phyloP scores from a whole-genome alignment of 768 basidiomycete species.

The Lactarius deliciosus region DNA sequence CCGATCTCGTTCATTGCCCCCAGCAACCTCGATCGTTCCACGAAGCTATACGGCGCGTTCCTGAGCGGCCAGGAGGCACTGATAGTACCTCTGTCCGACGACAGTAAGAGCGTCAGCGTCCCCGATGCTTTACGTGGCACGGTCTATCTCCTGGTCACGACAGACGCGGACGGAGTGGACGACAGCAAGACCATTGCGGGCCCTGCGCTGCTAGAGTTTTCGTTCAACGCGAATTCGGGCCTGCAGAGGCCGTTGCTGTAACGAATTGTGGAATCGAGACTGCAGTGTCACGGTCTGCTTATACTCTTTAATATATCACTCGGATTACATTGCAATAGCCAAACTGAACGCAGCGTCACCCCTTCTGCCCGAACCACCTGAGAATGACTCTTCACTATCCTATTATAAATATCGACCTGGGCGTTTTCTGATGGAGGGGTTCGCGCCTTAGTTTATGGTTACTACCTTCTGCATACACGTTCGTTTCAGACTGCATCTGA shows the following conservation, averaged over 20 bases:
- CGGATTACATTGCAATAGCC: background rate
- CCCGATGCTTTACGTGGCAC: conserved; percentile 22
- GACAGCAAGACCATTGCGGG: conserved; percentile 27
- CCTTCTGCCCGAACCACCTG: background rate
- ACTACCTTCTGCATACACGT: background rate
- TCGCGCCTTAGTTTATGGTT: background rate
- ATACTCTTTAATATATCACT: background rate
- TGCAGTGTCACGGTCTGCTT: background rate
- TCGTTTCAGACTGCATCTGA: background rate
- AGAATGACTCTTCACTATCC: too few species aligned
- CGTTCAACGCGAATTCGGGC: conserved; percentile 20
- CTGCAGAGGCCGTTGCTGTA: conserved; percentile 1
- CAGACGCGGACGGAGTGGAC: conserved; percentile 16
- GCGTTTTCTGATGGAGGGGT: too few species aligned
- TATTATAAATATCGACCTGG: too few species aligned
- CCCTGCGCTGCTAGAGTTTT: conserved; percentile 27
- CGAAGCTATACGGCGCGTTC: conserved; percentile 26
- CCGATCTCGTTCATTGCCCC: conserved; percentile 17
- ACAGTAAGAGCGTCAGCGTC: conserved; percentile 17
- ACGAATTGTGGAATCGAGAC: background rate
- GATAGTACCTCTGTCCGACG: conserved; percentile 24
- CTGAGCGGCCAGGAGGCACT: conserved; percentile 25
- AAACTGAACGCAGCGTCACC: background rate
- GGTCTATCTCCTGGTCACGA: conserved; percentile 26
- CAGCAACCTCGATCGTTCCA: background rate